phyloP scores from a whole-genome alignment of 1,284 basidiomycete species.

The Heterobasidion occidentale region DNA sequence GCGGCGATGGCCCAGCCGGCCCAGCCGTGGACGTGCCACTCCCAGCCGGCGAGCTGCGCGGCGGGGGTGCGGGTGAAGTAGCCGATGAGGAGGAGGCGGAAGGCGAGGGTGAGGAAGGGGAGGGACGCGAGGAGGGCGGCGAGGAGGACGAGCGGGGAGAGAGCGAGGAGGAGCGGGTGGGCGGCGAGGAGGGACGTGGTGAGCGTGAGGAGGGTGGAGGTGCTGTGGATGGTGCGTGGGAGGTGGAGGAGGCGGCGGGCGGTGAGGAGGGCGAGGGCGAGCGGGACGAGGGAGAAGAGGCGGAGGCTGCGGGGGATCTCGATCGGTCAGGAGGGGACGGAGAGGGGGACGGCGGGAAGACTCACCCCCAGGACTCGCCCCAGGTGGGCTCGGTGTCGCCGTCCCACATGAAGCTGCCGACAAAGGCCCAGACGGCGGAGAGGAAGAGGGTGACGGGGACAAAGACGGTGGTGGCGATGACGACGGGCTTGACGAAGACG shows the following conservation, averaged over 20 bases:
- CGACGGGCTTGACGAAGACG: constrained; percentile 76
- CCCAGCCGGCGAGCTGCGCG: constrained; percentile 23
- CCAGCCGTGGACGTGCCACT: constrained; percentile 75
- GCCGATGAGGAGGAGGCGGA: constrained; percentile 73
- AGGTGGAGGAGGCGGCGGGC: constrained; percentile 64
- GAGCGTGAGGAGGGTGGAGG: constrained; percentile 74
- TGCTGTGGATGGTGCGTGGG: constrained; percentile 58
- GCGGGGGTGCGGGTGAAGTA: constrained; percentile 34
- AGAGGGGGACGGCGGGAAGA: constrained; percentile 8
- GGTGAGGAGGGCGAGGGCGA: constrained; percentile 63
- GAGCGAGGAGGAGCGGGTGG: constrained; percentile 76
- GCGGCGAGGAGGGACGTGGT: constrained; percentile 71
- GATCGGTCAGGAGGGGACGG: neutral
- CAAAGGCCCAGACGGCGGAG: constrained; percentile 82
- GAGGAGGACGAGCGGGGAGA: constrained; percentile 76
- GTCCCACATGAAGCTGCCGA: constrained; percentile 85
- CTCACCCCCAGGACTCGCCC: constrained; percentile 78
- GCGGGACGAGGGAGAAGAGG: constrained; percentile 71
- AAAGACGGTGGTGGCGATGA: constrained; percentile 72
- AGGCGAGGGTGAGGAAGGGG: constrained; percentile 81
- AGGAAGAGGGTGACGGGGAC: constrained; percentile 77
- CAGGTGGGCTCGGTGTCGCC: constrained; percentile 60
- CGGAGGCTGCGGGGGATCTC: constrained; percentile 41
- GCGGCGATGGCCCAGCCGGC: constrained; percentile 77
- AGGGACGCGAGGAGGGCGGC: constrained; percentile 67